Conservation (phyloP, 768 basidiomycete genomes). For the Mrakia gelida region DNA sequence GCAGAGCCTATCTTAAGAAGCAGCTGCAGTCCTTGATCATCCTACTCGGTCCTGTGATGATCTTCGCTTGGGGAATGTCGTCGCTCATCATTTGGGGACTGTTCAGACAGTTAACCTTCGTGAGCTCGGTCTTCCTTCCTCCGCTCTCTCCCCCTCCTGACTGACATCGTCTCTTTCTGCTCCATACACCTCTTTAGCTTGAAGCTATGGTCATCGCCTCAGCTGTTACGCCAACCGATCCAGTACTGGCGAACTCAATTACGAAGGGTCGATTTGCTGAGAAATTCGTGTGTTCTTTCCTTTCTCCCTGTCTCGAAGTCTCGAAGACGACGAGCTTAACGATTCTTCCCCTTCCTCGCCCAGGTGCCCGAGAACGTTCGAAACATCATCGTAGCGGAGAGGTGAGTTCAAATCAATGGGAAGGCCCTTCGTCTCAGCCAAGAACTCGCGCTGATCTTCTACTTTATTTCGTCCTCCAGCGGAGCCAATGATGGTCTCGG, state of each 20-base stretch:
- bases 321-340: no score
- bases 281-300: no score
- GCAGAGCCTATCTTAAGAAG: conserved; percentile 43
- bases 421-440: no score
- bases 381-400: conserved; percentile 47
- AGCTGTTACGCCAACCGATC: conserved; percentile 49
- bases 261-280: conserved; percentile 48
- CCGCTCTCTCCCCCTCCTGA: no score
- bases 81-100: conserved; percentile 45
- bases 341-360: no score
- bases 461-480: no score
- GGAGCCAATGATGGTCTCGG: conserved; percentile 47
- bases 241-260: conserved; percentile 34
- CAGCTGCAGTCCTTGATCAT: no score
- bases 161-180: neutral
- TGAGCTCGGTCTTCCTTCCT: conserved; percentile 32
- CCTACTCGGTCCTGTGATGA: conserved; percentile 47
- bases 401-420: no score
- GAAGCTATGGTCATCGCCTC: conserved; percentile 46
- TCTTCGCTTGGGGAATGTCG: conserved; percentile 46
- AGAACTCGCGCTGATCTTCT: no score
- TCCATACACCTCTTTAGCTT: conserved; percentile 29
- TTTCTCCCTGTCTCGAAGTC: no score
- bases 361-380: conserved; percentile 44
- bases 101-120: conserved; percentile 45